Base-by-base conservation (phyloP, 805 yeast genomes). In the Suhomyces kilbournensis region DNA sequence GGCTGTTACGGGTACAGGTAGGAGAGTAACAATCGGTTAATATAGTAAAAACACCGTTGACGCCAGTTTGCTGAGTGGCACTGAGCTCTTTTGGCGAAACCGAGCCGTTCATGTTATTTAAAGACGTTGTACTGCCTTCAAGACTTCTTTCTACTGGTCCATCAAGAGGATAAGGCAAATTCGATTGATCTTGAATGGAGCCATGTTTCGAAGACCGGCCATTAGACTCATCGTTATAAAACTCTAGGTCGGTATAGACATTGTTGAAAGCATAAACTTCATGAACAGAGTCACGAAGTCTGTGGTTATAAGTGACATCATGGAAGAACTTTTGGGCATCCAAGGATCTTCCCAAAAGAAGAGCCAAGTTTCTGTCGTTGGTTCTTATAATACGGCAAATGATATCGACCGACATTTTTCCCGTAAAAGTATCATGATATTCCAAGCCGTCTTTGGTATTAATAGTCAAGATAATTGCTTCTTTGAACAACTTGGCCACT, bases 1-100 rank as follows among this genome's bases (percentile, higher is more conserved):
- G 74, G 32, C 82, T 77, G 62, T 90, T 96, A 48, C 96, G 77
- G 4, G 97, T 85, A 71, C 99, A 94, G 0, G 99, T 94, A 32
- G 99, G 97, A 0, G 97, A 91, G 64, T 94, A 94, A 71, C 99
- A 94, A 64, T 92, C 97, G 0, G 97, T 89, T 56, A 94, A 75
- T 43, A 93, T 74, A 0, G 97, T 93, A 64, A 93, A 94, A 3
- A 94, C 96, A 60, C 99, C 99, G 67, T 89, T 89, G 9, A 90
- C 91, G 0, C 76, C 74, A 4, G 73, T 67, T 49, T 57, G 63
- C 34, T 57, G 58, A 15, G 67, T 52, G 12, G 60, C 52, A 46
- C 42, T 25, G 19, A 53, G 26, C 7, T 35, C 49, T 34, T 47
- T 46, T 30, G 38, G 44, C 7, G 51, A 40, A 2, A 19, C 34